These are phyloP conservation scores for Trichocladium uniseriatum DNA, from an alignment of 495 filamentous ascomycete species.

Conservation along the genomic window DNA sequence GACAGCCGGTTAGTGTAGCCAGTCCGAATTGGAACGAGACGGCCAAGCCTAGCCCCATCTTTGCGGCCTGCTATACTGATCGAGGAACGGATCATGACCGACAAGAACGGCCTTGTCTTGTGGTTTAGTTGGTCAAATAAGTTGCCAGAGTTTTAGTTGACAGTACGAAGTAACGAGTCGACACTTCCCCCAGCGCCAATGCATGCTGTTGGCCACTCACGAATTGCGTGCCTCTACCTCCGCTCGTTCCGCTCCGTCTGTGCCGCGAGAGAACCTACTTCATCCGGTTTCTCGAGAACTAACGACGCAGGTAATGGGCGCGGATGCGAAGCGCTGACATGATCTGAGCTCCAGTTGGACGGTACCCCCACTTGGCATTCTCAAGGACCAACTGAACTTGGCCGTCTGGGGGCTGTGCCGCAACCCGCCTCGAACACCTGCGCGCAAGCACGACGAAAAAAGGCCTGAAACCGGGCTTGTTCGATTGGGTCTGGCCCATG, in stretches of 20 bases:
- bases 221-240: background rate
- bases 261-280: background rate
- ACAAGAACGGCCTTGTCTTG: too few relatives aligned
- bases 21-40: too few relatives aligned
- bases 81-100: too few relatives aligned
- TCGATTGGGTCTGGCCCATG: background rate
- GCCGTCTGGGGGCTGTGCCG: background rate
- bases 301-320: background rate
- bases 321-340: slow-evolving; percentile 3
- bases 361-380: background rate
- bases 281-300: background rate
- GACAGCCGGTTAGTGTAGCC: too few relatives aligned
- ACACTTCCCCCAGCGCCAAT: too few relatives aligned
- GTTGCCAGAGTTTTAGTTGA: too few relatives aligned
- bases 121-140: too few relatives aligned
- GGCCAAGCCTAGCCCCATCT: too few relatives aligned
- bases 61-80: too few relatives aligned
- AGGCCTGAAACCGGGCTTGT: background rate
- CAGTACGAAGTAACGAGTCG: too few relatives aligned
- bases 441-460: background rate
- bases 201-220: too few relatives aligned
- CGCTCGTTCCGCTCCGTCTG: background rate
- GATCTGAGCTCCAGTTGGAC: slow-evolving; percentile 2
- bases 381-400: background rate
- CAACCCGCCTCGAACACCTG: background rate